These are phyloP conservation scores for Fragilaria crotonensis DNA, from an alignment of 108 stramenopile species.

Conservation along the genomic window DNA sequence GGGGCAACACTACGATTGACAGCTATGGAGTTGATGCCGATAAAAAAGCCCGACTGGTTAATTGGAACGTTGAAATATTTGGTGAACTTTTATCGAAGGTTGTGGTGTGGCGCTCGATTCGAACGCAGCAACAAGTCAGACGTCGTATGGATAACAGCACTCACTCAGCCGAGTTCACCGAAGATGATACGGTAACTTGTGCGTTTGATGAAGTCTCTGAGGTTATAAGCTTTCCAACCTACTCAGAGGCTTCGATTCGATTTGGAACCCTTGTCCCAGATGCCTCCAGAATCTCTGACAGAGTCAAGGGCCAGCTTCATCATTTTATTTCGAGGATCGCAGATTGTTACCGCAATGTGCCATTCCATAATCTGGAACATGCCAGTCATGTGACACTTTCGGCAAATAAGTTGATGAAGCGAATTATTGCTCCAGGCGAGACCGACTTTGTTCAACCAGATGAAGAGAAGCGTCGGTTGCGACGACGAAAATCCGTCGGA, in stretches of 20 bases:
- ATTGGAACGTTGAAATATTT: constrained; percentile 13
- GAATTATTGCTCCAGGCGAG: constrained; percentile 10
- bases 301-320: constrained; percentile 4
- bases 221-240: not conserved
- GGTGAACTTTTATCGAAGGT: not conserved
- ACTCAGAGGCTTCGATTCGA: not conserved
- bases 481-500: not conserved
- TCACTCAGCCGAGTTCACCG: not conserved
- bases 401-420: constrained; percentile 19
- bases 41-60: constrained; percentile 11
- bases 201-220: not conserved
- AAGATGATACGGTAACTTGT: not conserved
- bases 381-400: constrained; percentile 26
- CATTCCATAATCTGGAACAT: constrained; percentile 43
- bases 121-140: not conserved
- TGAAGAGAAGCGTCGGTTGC: not conserved
- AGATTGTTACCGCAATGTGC: constrained; percentile 21
- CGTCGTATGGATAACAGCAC: not conserved
- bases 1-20: not conserved
- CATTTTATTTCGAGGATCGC: constrained; percentile 3
- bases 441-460: not conserved
- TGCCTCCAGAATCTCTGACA: not conserved
- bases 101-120: not conserved
- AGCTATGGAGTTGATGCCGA: not conserved
- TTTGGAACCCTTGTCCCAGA: not conserved